A percentile compares a stretch with the other conserved stretches of the same genome.
These are phyloP conservation scores for Metrosideros polymorpha DNA, from an alignment of 441 rosid species.

Conservation along the genomic window DNA sequence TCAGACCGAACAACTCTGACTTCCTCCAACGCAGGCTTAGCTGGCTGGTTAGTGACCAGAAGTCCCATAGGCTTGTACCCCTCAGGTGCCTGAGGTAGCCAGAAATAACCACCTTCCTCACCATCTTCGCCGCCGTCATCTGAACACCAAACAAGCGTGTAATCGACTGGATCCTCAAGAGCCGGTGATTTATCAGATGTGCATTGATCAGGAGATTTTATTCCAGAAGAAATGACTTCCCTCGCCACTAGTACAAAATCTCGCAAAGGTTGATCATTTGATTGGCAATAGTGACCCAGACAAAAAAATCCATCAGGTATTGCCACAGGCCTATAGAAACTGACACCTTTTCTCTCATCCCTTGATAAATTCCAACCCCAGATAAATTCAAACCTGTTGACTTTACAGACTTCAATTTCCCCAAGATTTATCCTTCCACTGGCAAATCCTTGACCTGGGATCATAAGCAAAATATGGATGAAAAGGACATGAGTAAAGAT, in stretches of 20 bases:
- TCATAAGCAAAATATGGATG: not conserved
- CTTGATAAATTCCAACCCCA: conserved; percentile 41
- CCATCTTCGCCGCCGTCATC: conserved; percentile 28
- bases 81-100: conserved; percentile 70
- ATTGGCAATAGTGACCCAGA: conserved; percentile 70
- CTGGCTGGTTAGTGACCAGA: conserved; percentile 42
- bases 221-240: conserved; percentile 19
- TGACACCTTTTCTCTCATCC: conserved; percentile 28
- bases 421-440: conserved; percentile 57
- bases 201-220: not conserved
- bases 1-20: conserved; percentile 74
- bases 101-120: conserved; percentile 49
- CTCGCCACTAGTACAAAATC: conserved; percentile 59
- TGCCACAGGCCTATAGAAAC: conserved; percentile 49
- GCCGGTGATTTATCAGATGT: conserved; percentile 20
- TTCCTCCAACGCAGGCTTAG: conserved; percentile 53
- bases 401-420: conserved; percentile 42
- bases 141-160: conserved; percentile 55
- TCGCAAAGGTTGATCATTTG: conserved; percentile 40
- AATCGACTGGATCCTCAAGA: conserved; percentile 56
- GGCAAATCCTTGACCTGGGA: conserved; percentile 60
- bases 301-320: conserved; percentile 48
- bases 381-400: conserved; percentile 39
- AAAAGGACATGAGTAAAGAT: not conserved
- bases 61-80: conserved; percentile 62